phyloP scores from a whole-genome alignment of 2,329 filamentous ascomycete species.

The Botrytis aclada region DNA sequence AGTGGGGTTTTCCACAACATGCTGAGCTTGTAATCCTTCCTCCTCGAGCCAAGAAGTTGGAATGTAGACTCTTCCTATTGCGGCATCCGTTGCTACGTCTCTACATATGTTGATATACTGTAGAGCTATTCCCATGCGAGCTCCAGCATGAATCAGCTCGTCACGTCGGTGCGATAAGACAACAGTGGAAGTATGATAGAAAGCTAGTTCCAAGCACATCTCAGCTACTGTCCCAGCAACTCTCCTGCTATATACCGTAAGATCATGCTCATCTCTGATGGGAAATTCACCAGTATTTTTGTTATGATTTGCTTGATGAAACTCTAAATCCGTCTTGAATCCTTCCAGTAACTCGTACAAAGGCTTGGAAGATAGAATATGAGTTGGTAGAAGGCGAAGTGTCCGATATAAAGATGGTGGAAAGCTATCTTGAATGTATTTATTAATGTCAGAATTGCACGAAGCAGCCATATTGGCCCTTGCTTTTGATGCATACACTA shows the following conservation, averaged over 20 bases:
- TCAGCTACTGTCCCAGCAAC: constrained; percentile 73
- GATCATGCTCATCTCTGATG: constrained; percentile 55
- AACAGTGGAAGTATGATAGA: constrained; percentile 47
- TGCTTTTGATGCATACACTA: constrained; percentile 45
- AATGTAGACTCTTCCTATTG: constrained; percentile 65
- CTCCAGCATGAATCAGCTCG: constrained; percentile 53
- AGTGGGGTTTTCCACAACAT: constrained; percentile 52
- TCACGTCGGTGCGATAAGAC: constrained; percentile 36
- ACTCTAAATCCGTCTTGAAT: constrained; percentile 65
- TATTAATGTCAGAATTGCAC: constrained; percentile 23
- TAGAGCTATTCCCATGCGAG: constrained; percentile 68
- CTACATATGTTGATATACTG: constrained; percentile 76
- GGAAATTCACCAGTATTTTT: constrained; percentile 44
- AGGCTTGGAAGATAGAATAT: constrained; percentile 55
- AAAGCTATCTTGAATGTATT: constrained; percentile 31
- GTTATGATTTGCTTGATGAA: constrained; percentile 38
- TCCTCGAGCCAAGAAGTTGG: constrained; percentile 62
- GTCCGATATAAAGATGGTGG: constrained; percentile 42
- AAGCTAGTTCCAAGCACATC: constrained; percentile 64
- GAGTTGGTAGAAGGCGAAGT: constrained; percentile 56
- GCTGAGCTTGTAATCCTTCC: constrained; percentile 50
- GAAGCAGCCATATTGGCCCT: constrained; percentile 27
- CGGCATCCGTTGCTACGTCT: constrained; percentile 66
- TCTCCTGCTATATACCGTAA: constrained; percentile 61
- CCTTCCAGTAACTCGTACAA: constrained; percentile 64